Conservation (phyloP, 176 grass and related monocot genomes). For the Coix lacrymajobi region DNA sequence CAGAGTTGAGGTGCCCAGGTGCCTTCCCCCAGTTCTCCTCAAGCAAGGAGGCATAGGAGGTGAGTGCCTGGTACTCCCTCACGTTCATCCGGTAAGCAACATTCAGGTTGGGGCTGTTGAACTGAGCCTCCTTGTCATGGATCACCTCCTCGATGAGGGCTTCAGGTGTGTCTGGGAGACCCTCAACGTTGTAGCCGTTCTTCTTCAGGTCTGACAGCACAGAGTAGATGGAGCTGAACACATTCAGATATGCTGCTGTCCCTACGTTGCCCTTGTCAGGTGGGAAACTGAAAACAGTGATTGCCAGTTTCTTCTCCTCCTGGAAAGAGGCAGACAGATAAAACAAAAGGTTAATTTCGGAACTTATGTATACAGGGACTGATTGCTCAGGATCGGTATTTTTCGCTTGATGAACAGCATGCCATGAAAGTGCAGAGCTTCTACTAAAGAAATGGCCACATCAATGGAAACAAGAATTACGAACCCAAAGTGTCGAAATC, state of each 20-base stretch:
- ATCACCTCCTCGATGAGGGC: conserved; percentile 91
- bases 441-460: neutral
- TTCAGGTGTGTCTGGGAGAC: conserved; percentile 69
- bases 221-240: conserved; percentile 88
- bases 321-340: conserved; percentile 20
- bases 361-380: neutral
- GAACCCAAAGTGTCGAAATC: neutral
- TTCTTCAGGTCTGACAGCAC: conserved; percentile 71
- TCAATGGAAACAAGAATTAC: neutral
- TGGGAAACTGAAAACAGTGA: conserved; percentile 99
- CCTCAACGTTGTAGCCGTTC: conserved; percentile 82
- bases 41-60: conserved; percentile 68
- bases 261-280: conserved; percentile 98
- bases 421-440: conserved; percentile 10
- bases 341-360: neutral
- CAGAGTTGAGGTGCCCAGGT: conserved; percentile 93
- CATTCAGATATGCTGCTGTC: conserved; percentile 87
- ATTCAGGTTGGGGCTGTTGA: conserved; percentile 97
- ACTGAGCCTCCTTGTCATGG: conserved; percentile 98
- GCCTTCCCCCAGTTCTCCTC: conserved; percentile 99
- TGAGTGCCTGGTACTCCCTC: conserved; percentile 78
- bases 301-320: conserved; percentile 76
- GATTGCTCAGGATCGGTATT: neutral
- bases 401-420: neutral
- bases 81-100: conserved; percentile 87